Conservation (phyloP, 768 basidiomycete genomes). For the Pleurotus platypus region DNA sequence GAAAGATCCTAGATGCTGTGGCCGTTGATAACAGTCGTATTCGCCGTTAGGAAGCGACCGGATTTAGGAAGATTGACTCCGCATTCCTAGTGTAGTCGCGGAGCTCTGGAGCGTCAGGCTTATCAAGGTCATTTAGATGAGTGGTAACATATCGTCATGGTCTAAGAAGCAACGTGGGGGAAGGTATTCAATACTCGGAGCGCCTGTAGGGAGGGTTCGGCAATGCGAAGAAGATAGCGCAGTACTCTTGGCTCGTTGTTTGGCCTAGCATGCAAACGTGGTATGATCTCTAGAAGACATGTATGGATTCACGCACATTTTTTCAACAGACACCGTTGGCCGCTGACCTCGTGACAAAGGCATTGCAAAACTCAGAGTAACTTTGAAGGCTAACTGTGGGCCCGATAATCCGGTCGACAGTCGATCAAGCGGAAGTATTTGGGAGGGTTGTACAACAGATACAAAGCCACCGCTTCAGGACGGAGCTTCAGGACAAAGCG, state of each 20-base stretch:
- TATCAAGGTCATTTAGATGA: neutral
- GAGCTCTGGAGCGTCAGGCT: neutral
- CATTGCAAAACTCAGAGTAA: neutral
- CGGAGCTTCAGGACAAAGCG: neutral
- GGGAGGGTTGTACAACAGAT: conserved; percentile 14
- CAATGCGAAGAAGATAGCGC: too few species aligned
- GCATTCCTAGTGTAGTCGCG: neutral
- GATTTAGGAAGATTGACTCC: conserved; percentile 1
- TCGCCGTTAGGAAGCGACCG: neutral
- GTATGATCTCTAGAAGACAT: too few species aligned
- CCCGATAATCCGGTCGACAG: neutral
- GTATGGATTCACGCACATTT: too few species aligned
- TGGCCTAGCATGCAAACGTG: too few species aligned
- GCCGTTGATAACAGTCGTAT: too few species aligned
- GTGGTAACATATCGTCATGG: neutral
- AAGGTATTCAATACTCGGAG: too few species aligned
- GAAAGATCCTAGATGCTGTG: too few species aligned
- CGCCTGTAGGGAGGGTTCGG: too few species aligned
- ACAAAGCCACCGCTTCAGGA: conserved; percentile 3
- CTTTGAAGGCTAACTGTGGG: neutral
- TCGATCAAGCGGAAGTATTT: conserved; percentile 5
- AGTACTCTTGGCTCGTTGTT: too few species aligned
- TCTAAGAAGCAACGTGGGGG: neutral
- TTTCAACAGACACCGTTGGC: too few species aligned
- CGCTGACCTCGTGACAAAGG: too few species aligned